These are phyloP conservation scores for Xenosphaeropsis pyriputrescens DNA, from an alignment of 2,329 filamentous ascomycete species.

Conservation along the genomic window DNA sequence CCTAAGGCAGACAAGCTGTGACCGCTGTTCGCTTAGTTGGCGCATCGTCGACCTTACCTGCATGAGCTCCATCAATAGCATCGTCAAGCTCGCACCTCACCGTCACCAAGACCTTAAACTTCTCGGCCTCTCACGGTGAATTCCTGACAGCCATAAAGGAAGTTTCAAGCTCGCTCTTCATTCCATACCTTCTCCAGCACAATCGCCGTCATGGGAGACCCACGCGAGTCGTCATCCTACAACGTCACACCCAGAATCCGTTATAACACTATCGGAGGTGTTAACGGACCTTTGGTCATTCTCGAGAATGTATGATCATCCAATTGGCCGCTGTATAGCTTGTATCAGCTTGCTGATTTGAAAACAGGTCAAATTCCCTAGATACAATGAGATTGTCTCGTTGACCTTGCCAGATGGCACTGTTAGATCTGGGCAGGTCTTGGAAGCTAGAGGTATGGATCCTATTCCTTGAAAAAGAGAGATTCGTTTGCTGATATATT, in stretches of 20 bases:
- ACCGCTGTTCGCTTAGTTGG: too few relatives aligned
- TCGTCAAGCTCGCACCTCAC: too few relatives aligned
- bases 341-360: constrained; percentile 11
- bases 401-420: constrained; percentile 92
- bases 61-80: too few relatives aligned
- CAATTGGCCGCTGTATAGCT: not conserved
- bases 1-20: too few relatives aligned
- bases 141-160: too few relatives aligned
- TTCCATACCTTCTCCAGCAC: not conserved
- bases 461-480: not conserved
- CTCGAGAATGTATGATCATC: constrained; percentile 62
- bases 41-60: too few relatives aligned
- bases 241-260: constrained; percentile 56
- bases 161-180: too few relatives aligned
- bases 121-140: not conserved
- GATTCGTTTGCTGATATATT: not conserved
- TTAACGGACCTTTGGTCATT: constrained; percentile 96
- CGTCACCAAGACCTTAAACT: too few relatives aligned
- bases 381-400: constrained; percentile 95
- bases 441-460: constrained; percentile 79
- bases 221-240: constrained; percentile 21
- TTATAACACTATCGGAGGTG: constrained; percentile 97
- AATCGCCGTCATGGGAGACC: constrained; percentile 17
- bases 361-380: constrained; percentile 82
- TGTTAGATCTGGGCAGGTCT: constrained; percentile 83